Evolutionary conservation across 2,329 filamentous ascomycete species (phyloP), one percentile per base, ranked within the genome.

Genomic region (Dactylellina drechsleri): DNA sequence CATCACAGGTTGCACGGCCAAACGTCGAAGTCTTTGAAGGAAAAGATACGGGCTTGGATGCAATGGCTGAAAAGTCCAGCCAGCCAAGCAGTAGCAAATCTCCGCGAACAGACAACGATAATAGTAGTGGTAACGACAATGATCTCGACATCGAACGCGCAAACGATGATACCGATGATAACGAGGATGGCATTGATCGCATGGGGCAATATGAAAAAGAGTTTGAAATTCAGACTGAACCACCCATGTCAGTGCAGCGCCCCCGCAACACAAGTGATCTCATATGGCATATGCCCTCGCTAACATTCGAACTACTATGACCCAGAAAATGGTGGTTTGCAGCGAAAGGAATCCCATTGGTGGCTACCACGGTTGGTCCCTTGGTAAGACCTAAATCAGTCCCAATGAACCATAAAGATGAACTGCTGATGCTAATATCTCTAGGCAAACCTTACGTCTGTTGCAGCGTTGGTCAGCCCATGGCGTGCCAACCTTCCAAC

Each of bases 281-380:
- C 3, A 41, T 45, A 50, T 43, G 26, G 50, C 40, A 26, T 45
- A 8, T 56, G 54, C 10, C 26, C 23, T 12, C 13, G 52, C 59
- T 75, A 41, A 75, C 54, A 26, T 54, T 10, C 10, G 31, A 23
- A 10, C 31, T 8, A 5, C 10, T 36, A 31, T 31, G 43, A 1
- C 18, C 40, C 56, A 75, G 71, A 36, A 68, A 75, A 59, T 75
- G 71, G 71, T 75, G 71, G 71, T 75, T 75, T 26, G 71, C 71
- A 8, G 71, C 71, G 1, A 86, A 84, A 1, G 84, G 83, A 2
- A 85, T 93, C 76, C 91, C 91, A 28, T 88, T 97, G 81, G 86
- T 95, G 7, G 92, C 93, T 2, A 93, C 92, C 43, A 92, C 93
- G 0, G 86, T 95, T 1, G 92, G 92, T 0, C 93, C 93, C 0